A percentile compares a stretch with the other conserved stretches of the same genome.
These are phyloP conservation scores for Metahyphopichia silvanorum DNA, from an alignment of 805 yeast genomes.

Conservation along the genomic window DNA sequence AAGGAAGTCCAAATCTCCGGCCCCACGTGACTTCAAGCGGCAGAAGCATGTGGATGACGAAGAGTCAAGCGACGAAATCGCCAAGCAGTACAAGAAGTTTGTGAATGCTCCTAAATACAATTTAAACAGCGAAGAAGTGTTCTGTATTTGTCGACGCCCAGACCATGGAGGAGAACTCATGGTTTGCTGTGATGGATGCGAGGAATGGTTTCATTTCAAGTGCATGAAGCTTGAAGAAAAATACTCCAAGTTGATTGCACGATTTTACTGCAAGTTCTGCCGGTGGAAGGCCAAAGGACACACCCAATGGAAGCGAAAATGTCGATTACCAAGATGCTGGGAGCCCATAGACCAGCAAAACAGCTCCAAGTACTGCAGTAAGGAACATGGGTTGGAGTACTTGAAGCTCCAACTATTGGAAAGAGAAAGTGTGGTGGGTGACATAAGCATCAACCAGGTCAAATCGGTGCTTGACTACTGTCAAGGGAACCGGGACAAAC, in stretches of 20 bases:
- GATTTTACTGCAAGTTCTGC: conserved; percentile 75
- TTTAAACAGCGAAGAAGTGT: conserved; percentile 58
- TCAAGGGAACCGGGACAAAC: conserved; percentile 14
- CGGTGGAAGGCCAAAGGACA: conserved; percentile 47
- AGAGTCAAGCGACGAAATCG: conserved; percentile 28
- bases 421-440: conserved; percentile 8
- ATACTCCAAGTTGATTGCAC: conserved; percentile 54
- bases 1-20: background rate
- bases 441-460: conserved; percentile 14
- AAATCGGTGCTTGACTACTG: conserved; percentile 23
- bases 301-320: conserved; percentile 73
- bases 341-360: conserved; percentile 44
- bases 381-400: conserved; percentile 61
- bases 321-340: conserved; percentile 58
- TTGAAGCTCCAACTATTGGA: conserved; percentile 26
- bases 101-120: conserved; percentile 37
- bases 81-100: conserved; percentile 36
- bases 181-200: conserved; percentile 96
- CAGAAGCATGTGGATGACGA: conserved; percentile 7
- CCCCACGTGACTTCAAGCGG: background rate
- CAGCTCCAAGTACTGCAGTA: conserved; percentile 69
- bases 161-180: conserved; percentile 75
- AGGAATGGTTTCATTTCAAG: conserved; percentile 88
- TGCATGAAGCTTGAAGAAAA: conserved; percentile 61
- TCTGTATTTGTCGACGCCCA: conserved; percentile 73